Base-by-base conservation (phyloP, 192 early-diverging fungal genomes). In the Pilaira anomala region DNA sequence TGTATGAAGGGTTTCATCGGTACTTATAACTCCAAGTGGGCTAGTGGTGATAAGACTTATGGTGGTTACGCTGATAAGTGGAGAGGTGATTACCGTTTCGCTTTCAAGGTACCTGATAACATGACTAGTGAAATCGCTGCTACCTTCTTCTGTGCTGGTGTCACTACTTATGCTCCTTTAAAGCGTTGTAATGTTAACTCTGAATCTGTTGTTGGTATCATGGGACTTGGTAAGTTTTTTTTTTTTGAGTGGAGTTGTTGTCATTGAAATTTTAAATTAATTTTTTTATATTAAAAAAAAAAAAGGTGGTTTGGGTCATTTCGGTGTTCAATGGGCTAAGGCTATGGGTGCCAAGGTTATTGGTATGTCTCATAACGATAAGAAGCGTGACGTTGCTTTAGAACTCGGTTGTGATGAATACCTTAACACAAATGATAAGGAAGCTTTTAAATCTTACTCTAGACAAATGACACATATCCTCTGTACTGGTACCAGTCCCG, bases 131-230 rank as follows among this genome's bases (percentile, higher is more conserved):
- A 70, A 5, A 80, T 79, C 4, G 88, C 86, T 12, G 84, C 85
- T 3, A 87, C 91, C 7, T 78, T 93, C 28, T 66, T 95, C 61
- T 95, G 93, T 67, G 90, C 89, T 48, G 93, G 90, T 25, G 66
- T 65, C 6, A 50, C 46, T 14, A 81, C 87, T 7, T 88, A 71
- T 49, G 59, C 71, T 29, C 75, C 87, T 53, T 65, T 90, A 7
- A 65, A 69, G 29, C 72, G 72, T 5, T 25, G 62, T 56, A 58
- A 76, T 40, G 71, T 82, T 26, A 76, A 69, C 18, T 41, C 75
- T 3, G 76, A 76, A 1, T 71, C 55, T 45, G 52, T 49, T 9
- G 85, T 89, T 49, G 88, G 81, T 52, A 68, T 89, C 24, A 76
- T 80, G 22, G 88, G 88, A 28, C 72, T 88, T 36, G 88, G 88